phyloP scores from a whole-genome alignment of 192 early-diverging fungal species.

The Mortierella alpina region DNA sequence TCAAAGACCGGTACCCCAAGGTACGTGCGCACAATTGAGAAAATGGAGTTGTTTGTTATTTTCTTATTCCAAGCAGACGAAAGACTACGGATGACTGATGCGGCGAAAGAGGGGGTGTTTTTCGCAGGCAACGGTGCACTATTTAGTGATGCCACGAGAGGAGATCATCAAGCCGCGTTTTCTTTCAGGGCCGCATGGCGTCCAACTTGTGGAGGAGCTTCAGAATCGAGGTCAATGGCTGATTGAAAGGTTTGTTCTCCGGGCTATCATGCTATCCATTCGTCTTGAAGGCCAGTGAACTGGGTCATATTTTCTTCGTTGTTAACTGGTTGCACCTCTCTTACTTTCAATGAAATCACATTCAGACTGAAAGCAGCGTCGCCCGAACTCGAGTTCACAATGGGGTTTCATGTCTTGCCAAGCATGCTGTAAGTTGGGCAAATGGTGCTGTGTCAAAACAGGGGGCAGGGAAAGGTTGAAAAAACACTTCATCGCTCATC shows the following conservation, averaged over 20 bases:
- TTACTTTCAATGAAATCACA: not conserved
- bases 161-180: not conserved
- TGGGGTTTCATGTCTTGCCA: constrained; percentile 70
- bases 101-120: not conserved
- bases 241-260: not conserved
- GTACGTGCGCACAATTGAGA: not conserved
- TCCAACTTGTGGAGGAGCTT: not conserved
- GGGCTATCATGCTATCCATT: not conserved
- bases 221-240: constrained; percentile 6
- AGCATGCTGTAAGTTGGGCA: constrained; percentile 59
- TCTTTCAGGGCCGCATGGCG: not conserved
- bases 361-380: constrained; percentile 25
- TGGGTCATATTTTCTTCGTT: not conserved
- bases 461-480: too few relatives aligned
- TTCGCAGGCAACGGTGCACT: not conserved
- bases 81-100: not conserved
- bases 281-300: not conserved
- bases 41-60: not conserved
- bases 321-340: not conserved
- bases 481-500: too few relatives aligned
- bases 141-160: constrained; percentile 6
- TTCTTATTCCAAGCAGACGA: too few relatives aligned
- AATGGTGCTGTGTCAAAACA: not conserved
- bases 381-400: constrained; percentile 51
- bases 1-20: constrained; percentile 70